These are phyloP conservation scores for Caryopteris hybrid DNA, from an alignment of 305 asterid genomes.

Conservation along the genomic window DNA sequence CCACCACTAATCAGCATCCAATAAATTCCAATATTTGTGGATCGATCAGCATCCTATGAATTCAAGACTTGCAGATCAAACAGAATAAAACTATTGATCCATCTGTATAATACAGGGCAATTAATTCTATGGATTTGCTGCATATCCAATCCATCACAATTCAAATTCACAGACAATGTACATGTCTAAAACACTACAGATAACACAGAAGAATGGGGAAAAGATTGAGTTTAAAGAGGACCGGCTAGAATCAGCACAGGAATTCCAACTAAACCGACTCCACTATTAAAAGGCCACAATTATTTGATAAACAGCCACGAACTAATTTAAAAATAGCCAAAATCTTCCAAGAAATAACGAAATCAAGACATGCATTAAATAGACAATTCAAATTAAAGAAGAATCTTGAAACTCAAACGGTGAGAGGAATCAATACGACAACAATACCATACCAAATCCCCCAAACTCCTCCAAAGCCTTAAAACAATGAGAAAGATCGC, in stretches of 20 bases:
- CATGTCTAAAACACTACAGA: not conserved
- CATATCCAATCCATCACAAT: constrained; percentile 2
- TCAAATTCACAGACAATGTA: not conserved
- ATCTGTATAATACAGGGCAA: constrained; percentile 4
- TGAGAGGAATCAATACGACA: not conserved
- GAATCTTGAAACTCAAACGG: constrained; percentile 1
- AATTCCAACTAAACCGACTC: not conserved
- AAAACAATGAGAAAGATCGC: not conserved
- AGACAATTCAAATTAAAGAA: not conserved
- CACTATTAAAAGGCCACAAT: not conserved
- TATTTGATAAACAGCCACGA: not conserved
- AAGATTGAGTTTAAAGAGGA: not conserved
- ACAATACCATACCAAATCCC: not conserved
- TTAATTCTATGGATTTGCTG: not conserved
- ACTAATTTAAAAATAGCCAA: not conserved
- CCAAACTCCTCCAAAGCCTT: not conserved
- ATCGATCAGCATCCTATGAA: not conserved
- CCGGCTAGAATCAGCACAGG: constrained; percentile 1
- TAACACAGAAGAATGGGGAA: constrained; percentile 3
- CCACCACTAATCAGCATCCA: constrained; percentile 7
- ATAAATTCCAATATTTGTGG: not conserved
- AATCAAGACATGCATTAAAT: constrained; percentile 9
- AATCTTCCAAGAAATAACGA: constrained; percentile 5
- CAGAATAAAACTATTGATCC: constrained; percentile 12
- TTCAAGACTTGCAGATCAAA: not conserved